These are phyloP conservation scores for Echeveria elegans DNA, from an alignment of 164 flowering plant genomes.

Conservation along the genomic window DNA sequence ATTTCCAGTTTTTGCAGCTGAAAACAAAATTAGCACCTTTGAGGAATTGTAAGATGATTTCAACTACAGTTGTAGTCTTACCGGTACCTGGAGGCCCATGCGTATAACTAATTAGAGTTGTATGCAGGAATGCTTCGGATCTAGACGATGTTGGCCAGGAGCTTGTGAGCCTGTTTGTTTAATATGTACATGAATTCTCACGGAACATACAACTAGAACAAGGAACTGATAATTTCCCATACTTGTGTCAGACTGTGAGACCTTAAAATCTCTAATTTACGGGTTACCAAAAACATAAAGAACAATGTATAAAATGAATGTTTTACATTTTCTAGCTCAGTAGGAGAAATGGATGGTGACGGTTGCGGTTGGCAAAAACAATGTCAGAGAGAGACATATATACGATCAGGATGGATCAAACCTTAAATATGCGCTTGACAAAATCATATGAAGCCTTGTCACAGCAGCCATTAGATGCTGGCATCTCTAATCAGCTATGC, in stretches of 20 bases:
- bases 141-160: conserved; percentile 20
- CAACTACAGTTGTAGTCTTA: too few species aligned
- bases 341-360: conserved; percentile 54
- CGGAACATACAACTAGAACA: conserved; percentile 32
- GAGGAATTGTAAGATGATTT: conserved; percentile 85
- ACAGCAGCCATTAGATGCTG: conserved; percentile 22
- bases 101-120: too few species aligned
- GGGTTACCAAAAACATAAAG: too few species aligned
- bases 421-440: conserved; percentile 21
- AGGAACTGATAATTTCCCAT: conserved; percentile 33
- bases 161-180: conserved; percentile 26
- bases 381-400: conserved; percentile 18
- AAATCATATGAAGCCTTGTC: conserved; percentile 15
- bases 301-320: too few species aligned
- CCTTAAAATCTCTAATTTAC: not conserved
- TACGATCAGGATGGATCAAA: conserved; percentile 24
- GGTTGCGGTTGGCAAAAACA: conserved; percentile 43
- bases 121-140: conserved; percentile 14
- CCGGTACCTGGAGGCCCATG: too few species aligned
- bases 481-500: conserved; percentile 17
- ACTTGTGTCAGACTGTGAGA: conserved; percentile 41
- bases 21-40: conserved; percentile 42
- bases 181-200: conserved; percentile 40
- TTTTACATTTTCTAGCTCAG: not conserved
- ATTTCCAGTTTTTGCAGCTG: not conserved